Base-by-base conservation (phyloP, 148 eudicot genomes). In the Silene uniflora region DNA sequence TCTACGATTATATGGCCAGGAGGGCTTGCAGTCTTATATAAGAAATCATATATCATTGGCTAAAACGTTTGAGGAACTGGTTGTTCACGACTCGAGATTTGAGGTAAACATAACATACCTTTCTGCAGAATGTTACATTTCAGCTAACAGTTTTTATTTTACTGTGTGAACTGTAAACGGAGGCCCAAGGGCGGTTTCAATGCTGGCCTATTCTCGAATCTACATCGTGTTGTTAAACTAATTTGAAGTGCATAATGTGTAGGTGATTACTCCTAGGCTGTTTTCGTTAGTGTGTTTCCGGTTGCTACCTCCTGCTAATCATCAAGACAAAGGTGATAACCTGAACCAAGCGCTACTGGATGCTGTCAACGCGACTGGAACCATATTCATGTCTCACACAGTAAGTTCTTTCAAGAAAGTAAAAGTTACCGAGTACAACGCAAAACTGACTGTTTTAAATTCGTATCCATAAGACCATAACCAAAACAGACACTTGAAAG, bases 251-350 rank as follows among this genome's bases (percentile, higher is more conserved):
- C 21, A 69, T 76, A 22, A 21, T 75, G 21, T 83, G 76, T 88
- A 94, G 98, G 88, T 92, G 73, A 87, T 87, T 62, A 80, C 85
- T 62, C 90, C 97, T 77, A 85, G 97, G 71, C 87, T 64, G 72
- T 96, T 96, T 79, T 83, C 99, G 2, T 71, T 92, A 80, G 92
- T 96, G 73, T 96, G 99, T 77, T 92, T 96, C 69, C 88, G 98
- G 55, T 78, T 96, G 83, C 67, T 88, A 60, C 85, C 89, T 61
- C 89, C 88, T 11, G 71, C 59, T 47, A 66, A 60, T 22, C 80
- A 86, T n/a, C 82, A 83, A 72, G 78, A 82, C 62, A 17, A 13
- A 35, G 85, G 81, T 70, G 88, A 96, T 80, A 80, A 83, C 74
- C 76, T 96, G 68, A 96, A 96, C 84, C 86, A 70, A 7, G 90